These are phyloP conservation scores for Marasmius tenuissimus DNA, from an alignment of 1,284 basidiomycete genomes.

Conservation along the genomic window DNA sequence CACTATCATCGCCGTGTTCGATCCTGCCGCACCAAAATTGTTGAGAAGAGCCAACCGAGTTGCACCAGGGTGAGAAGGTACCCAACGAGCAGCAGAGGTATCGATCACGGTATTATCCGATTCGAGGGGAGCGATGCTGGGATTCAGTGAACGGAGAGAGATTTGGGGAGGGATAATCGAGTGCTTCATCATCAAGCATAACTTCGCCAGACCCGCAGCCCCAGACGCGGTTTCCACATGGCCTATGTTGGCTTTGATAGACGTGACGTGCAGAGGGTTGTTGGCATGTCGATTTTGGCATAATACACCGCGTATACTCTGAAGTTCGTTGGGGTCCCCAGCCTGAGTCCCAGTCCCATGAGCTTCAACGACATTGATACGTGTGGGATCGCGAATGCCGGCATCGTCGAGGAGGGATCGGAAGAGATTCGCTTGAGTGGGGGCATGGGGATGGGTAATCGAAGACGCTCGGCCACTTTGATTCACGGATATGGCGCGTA, in stretches of 20 bases:
- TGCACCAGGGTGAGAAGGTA: conserved; percentile 25
- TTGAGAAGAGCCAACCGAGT: conserved; percentile 60
- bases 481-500: conserved; percentile 66
- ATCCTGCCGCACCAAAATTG: conserved; percentile 74
- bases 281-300: conserved; percentile 34
- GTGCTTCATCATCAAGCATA: conserved; percentile 65
- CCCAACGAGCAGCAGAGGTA: conserved; percentile 42
- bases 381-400: conserved; percentile 37
- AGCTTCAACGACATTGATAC: conserved; percentile 64
- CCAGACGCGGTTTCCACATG: conserved; percentile 76
- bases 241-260: conserved; percentile 71
- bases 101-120: conserved; percentile 52
- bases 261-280: conserved; percentile 62
- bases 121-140: conserved; percentile 48
- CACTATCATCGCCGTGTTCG: conserved; percentile 60
- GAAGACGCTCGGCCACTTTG: conserved; percentile 63
- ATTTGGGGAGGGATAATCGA: conserved; percentile 57
- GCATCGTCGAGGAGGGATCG: conserved; percentile 44
- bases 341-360: conserved; percentile 73
- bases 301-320: conserved; percentile 60
- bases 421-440: conserved; percentile 58
- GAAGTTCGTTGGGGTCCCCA: conserved; percentile 65
- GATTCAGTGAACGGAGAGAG: conserved; percentile 56
- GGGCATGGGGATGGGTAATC: conserved; percentile 68
- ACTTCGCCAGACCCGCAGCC: conserved; percentile 67